Conservation (phyloP, 805 yeast genomes). For the Barnettozyma californica region DNA sequence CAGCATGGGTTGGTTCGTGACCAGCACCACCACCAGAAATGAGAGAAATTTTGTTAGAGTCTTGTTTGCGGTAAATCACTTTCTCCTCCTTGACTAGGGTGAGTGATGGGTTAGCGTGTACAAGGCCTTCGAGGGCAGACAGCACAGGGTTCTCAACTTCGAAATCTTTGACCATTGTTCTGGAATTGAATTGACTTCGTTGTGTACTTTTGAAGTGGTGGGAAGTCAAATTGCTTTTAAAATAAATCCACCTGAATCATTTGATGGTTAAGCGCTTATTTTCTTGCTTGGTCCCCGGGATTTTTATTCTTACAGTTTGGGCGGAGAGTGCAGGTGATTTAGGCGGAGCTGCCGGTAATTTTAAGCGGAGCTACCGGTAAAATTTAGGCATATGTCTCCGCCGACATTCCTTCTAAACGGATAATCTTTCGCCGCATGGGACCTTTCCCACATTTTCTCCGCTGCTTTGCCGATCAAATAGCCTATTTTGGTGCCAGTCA, state of each 20-base stretch:
- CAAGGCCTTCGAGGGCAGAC: slow-evolving; percentile 34
- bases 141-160: slow-evolving; percentile 34
- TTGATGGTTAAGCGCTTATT: too few relatives aligned
- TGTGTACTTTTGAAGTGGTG: neutral
- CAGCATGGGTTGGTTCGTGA: slow-evolving; percentile 92
- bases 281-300: too few relatives aligned
- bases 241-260: neutral
- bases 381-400: too few relatives aligned
- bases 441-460: too few relatives aligned
- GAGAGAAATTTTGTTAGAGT: slow-evolving; percentile 54
- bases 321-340: too few relatives aligned
- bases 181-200: neutral
- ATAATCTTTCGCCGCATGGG: too few relatives aligned
- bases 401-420: too few relatives aligned
- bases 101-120: slow-evolving; percentile 32
- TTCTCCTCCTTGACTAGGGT: slow-evolving; percentile 33
- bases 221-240: neutral
- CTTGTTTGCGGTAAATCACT: slow-evolving; percentile 29
- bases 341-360: too few relatives aligned
- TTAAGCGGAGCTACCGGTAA: too few relatives aligned
- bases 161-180: slow-evolving; percentile 30
- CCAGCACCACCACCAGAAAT: slow-evolving; percentile 95
- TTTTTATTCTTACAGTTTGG: too few relatives aligned
- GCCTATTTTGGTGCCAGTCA: too few relatives aligned
- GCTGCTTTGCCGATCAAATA: too few relatives aligned